Evolutionary conservation across 2,329 filamentous ascomycete genomes (phyloP), one percentile per base, ranked within the genome.

Genomic region (Cryphonectria nitschkei): DNA sequence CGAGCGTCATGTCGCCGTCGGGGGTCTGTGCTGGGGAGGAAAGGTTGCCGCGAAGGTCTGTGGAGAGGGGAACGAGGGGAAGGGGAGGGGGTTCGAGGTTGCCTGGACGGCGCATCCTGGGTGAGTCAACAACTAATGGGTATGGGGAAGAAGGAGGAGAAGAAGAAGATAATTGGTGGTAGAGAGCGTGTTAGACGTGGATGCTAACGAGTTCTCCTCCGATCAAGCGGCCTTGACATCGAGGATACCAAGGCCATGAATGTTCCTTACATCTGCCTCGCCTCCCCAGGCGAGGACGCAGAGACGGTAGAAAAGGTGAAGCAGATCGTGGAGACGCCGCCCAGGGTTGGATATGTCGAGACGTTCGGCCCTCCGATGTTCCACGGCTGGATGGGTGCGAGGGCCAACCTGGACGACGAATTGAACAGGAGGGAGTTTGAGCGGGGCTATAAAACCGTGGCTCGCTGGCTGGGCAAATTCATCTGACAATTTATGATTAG

Each of bases 321-420:
- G 70, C 76, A 81, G 62, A 79, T 82, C 8, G 74, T 88, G 34
- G 78, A 79, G 54, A 81, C 78, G n/a, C 79, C 80, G 11, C 82
- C 76, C 8, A 80, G 81, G 68, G 77, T 76, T 0, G 80, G 83
- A 22, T 75, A 83, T 70, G 82, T 87, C 19, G 84, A 87, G 75
- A 86, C 80, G 1, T 88, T 86, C 74, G 67, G 71, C 0, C 70
- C 68, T 5, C 82, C 78, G 66, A 87, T 87, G 82, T 81, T 82
- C 74, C 87, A 89, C 74, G 87, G 87, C n/a, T 89, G 85, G 85
- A 89, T 89, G 87, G 85, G 84, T 8, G 85, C 86, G 0, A 78
- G 86, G 34, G 81, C 83, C 0, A 79, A 87, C 66, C 75, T 88
- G 14, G 78, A 82, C 14, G 79, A 85, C 41, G 79, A 82, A 70